A percentile compares a stretch with the other conserved stretches of the same genome.
Evolutionary conservation across 257 asterid species (phyloP).

Genomic region (Parsonsia alboflavescens): DNA sequence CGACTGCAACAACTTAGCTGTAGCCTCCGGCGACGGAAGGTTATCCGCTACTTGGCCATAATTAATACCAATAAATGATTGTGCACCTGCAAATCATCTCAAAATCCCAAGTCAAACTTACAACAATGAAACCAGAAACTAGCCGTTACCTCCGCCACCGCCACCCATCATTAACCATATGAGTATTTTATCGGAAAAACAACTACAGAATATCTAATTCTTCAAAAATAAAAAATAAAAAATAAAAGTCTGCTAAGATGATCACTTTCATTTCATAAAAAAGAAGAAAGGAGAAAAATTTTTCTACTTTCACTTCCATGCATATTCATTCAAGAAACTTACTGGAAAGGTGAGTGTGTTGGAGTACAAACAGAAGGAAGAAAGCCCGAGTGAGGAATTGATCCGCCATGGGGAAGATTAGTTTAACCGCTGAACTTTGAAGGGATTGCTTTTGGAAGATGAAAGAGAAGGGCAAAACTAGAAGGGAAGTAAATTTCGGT

Average conservation of each 20-base stretch:
- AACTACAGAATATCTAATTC: background rate
- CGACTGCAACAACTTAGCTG: constrained; percentile 49
- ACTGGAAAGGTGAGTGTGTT: constrained; percentile 32
- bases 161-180: no score
- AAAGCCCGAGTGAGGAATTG: constrained; percentile 15
- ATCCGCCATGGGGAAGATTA: constrained; percentile 25
- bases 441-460: background rate
- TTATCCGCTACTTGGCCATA: constrained; percentile 72
- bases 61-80: constrained; percentile 59
- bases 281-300: no score
- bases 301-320: background rate
- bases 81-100: constrained; percentile 32
- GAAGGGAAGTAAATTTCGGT: constrained; percentile 3
- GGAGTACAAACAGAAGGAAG: constrained; percentile 26
- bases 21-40: constrained; percentile 56
- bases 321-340: constrained; percentile 7
- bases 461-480: constrained; percentile 10
- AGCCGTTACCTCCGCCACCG: background rate
- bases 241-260: background rate
- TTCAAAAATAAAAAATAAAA: no score
- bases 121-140: background rate
- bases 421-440: background rate
- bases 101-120: background rate
- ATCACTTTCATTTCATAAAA: background rate
- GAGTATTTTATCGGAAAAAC: background rate